Percentiles rank a stretch among this genome's conserved stretches.
These are phyloP conservation scores for Chlamydomonas applanata DNA, from an alignment of 139 green algal species.

Conservation along the genomic window DNA sequence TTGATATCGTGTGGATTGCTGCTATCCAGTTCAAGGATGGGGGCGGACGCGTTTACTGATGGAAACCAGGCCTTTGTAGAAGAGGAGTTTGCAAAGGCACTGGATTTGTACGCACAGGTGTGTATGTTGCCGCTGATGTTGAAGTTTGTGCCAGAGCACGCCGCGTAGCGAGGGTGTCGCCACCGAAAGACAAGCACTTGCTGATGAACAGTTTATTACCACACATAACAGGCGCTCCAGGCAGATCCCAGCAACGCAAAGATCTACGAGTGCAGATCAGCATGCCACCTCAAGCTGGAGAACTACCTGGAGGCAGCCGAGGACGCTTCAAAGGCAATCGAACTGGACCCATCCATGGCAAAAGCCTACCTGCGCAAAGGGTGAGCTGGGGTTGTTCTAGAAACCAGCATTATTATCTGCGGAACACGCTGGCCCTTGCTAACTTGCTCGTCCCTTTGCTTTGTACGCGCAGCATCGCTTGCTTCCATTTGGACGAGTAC, in stretches of 20 bases:
- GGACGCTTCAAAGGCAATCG: constrained; percentile 70
- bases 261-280: constrained; percentile 46
- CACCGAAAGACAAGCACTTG: too few species aligned
- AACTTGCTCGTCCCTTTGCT: too few species aligned
- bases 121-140: background rate
- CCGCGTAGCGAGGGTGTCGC: too few species aligned
- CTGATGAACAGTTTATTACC: background rate
- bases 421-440: background rate
- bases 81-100: constrained; percentile 48
- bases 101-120: constrained; percentile 49
- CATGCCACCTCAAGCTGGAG: constrained; percentile 65
- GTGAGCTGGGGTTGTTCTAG: constrained; percentile 25
- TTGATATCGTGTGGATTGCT: too few species aligned
- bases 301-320: constrained; percentile 67
- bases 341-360: constrained; percentile 52
- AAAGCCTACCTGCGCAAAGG: constrained; percentile 70
- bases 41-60: background rate
- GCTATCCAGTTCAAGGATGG: too few species aligned
- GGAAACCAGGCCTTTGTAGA: constrained; percentile 57
- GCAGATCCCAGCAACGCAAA: constrained; percentile 18
- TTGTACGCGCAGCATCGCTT: constrained; percentile 46
- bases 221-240: constrained; percentile 7
- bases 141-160: background rate
- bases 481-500: constrained; percentile 88
- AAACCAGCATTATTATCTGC: too few species aligned